Base-by-base conservation (phyloP, 179 eudicot species). In the Camellia oleifera region DNA sequence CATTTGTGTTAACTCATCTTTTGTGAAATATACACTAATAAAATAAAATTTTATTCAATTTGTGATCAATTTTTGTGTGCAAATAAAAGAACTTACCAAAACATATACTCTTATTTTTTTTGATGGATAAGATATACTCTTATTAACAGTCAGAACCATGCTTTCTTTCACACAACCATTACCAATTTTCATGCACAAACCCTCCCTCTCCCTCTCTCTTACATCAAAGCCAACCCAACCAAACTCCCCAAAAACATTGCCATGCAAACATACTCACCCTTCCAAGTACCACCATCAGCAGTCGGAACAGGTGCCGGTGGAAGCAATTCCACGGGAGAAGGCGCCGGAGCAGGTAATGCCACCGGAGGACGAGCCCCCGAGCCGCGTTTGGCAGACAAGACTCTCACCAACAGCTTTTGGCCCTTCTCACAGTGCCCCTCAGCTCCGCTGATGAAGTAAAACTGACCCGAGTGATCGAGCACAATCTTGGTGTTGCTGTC, bases 321-420 rank as follows among this genome's bases (percentile, higher is more conserved):
- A 42, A 68, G 17, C 54, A 46, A 46, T 70, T 26, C 54, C 9
- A 53, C 57, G 0, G 73, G 74, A 5, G 74, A 48, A n/a, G 32
- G 73, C 4, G 71, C 15, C 42, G 32, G 69, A 1, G 71, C n/a
- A 2, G 73, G 74, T 14, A 20, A 17, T 13, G 74, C 74, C 52
- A 46, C 56, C 6, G 15, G 54, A 46, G 74, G 57, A 70, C 2
- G 40, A 70, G 14, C 32, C 15, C 1, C 15, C 7, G 1, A 48
- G 26, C 17, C 40, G 14, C 45, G 57, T 8, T 48, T 46, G 74
- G 57, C 23, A 46, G 74, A 70, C 75, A 72, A 52, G 4, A 72
- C 75, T 72, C 40, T 53, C 42, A 72, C 75, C 44, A 53, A 7
- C 7, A 72, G 12, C 75, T 72, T 72, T 61, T 50, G 60, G 61